Base-by-base conservation (phyloP, 129 eudicot species). In the Oenanthe sinensis region DNA sequence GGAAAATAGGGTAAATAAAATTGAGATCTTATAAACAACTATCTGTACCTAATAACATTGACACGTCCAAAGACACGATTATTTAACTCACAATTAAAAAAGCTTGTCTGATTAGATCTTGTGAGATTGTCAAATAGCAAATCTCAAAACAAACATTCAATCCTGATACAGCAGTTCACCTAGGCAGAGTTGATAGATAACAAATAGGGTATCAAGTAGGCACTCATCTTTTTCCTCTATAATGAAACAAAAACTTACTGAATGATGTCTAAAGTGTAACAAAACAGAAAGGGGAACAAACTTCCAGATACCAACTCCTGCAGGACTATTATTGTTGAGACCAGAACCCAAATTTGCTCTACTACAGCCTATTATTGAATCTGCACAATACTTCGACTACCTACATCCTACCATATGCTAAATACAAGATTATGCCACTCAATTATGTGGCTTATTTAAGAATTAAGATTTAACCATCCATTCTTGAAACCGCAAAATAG, bases 1-100 rank as follows among this genome's bases (percentile, higher is more conserved):
- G 96, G 62, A 47, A 88, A 78, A 81, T 67, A 52, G 20, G 83
- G 48, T 71, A 82, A 60, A 14, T 39, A 80, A 65, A 81, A n/a
- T 54, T 44, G 22, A 77, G 80, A 77, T 42, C 39, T 13, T 39
- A 9, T 43, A 73, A 33, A 63, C 70, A 67, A 52, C 74, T 68
- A 58, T 36, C 58, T 49, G 42, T 77, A 30, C 50, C 49, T 63
- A 46, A 12, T 46, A 39, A 17, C 10, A 48, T 37, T 75, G 68
- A 65, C 74, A 79, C 22, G 77, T 45, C 72, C 26, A 36, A 20
- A 60, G 69, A 54, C 6, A 12, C 60, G 45, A 55, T 9, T 20
- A 76, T 10, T 17, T 58, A 79, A 76, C 58, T n/a, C 74, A 75
- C 50, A 28, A n/a, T 52, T 15, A 20, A 15, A 43, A 47, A 67